Evolutionary conservation across 805 yeast species (phyloP).

Genomic region (Lachancea cidri): DNA sequence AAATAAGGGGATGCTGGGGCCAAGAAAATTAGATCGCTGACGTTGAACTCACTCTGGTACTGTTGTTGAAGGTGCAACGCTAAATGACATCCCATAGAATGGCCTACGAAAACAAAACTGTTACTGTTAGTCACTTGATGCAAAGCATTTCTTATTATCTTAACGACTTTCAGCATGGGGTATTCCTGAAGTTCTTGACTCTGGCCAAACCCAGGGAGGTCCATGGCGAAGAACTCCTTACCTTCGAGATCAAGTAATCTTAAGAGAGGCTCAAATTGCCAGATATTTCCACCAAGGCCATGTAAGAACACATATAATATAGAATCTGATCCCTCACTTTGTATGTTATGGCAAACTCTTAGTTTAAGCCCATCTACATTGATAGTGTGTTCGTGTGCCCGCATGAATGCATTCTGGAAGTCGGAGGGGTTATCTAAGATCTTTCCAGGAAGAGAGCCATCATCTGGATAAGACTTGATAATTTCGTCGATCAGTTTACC

Average conservation of each 20-base stretch:
- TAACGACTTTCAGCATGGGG: constrained; percentile 15
- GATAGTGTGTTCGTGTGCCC: constrained; percentile 12
- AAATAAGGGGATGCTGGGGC: constrained; percentile 42
- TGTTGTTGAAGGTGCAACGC: constrained; percentile 40
- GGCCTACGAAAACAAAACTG: constrained; percentile 48
- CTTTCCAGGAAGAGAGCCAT: constrained; percentile 9
- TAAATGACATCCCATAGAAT: constrained; percentile 68
- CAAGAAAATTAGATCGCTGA: constrained; percentile 36
- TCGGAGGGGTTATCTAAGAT: constrained; percentile 15
- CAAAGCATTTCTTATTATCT: constrained; percentile 9
- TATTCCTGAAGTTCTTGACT: constrained; percentile 21
- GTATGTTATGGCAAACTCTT: constrained; percentile 23
- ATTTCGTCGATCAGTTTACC: constrained; percentile 17
- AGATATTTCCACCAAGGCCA: constrained; percentile 86
- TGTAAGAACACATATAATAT: constrained; percentile 60
- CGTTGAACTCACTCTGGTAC: constrained; percentile 17
- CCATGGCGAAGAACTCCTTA: constrained; percentile 63
- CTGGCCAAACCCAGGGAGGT: constrained; percentile 86
- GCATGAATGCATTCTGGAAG: constrained; percentile 22
- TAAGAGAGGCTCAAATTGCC: constrained; percentile 75
- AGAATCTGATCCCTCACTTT: not conserved
- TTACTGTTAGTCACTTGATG: constrained; percentile 8
- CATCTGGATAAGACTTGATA: constrained; percentile 14
- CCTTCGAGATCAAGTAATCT: constrained; percentile 53
- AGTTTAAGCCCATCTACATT: constrained; percentile 9